Evolutionary conservation across 192 early-diverging fungal species (phyloP).

Genomic region (Coemansia sp.): DNA sequence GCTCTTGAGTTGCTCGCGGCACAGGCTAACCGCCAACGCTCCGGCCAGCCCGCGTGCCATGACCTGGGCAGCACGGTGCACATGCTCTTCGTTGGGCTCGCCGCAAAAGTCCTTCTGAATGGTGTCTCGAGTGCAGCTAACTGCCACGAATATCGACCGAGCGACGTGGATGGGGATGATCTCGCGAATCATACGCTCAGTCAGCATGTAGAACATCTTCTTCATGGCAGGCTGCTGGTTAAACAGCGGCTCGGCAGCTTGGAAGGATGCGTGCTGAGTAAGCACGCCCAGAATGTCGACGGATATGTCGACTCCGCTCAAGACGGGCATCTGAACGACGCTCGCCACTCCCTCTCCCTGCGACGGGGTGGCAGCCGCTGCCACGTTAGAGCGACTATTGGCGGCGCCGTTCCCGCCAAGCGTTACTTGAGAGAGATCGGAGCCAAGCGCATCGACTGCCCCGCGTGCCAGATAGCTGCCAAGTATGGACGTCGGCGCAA

Average conservation of each 20-base stretch:
- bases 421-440: conserved; percentile 29
- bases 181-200: conserved; percentile 90
- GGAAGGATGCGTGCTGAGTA: conserved; percentile 65
- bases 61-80: conserved; percentile 91
- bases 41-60: conserved; percentile 96
- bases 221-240: conserved; percentile 84
- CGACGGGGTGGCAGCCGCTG: not conserved
- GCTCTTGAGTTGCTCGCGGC: conserved; percentile 88
- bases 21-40: conserved; percentile 86
- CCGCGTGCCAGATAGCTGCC: conserved; percentile 9
- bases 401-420: conserved; percentile 15
- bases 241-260: conserved; percentile 81
- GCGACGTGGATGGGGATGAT: conserved; percentile 91
- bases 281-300: conserved; percentile 54
- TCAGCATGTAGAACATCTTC: conserved; percentile 84
- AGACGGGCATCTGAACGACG: conserved; percentile 32
- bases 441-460: conserved; percentile 21
- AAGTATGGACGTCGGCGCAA: conserved; percentile 47
- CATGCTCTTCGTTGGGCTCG: conserved; percentile 92
- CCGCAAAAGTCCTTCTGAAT: conserved; percentile 95
- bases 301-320: conserved; percentile 42
- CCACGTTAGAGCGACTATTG: not conserved
- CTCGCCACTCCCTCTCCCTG: not conserved
- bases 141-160: conserved; percentile 90
- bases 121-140: conserved; percentile 89